These are phyloP conservation scores for Bisporella sp. DNA, from an alignment of 2,329 filamentous ascomycete species.

Conservation along the genomic window DNA sequence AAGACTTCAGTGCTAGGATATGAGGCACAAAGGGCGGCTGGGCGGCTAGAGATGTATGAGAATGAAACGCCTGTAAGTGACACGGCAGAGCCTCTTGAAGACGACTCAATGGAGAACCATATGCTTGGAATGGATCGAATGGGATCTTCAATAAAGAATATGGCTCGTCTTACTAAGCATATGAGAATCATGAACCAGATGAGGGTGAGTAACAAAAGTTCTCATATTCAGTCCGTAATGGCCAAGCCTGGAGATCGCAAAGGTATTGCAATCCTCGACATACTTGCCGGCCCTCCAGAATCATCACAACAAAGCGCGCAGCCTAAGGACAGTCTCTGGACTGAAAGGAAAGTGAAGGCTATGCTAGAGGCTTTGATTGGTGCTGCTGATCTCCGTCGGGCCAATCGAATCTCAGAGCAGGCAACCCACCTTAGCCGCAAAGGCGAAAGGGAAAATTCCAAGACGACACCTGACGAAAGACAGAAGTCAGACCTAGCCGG, in stretches of 20 bases:
- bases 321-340: conserved; percentile 34
- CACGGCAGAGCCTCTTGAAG: conserved; percentile 33
- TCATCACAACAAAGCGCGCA: background rate
- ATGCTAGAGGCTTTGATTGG: conserved; percentile 50
- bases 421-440: background rate
- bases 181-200: background rate
- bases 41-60: conserved; percentile 42
- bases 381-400: conserved; percentile 33
- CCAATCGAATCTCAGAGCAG: background rate
- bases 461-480: conserved; percentile 10
- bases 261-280: background rate
- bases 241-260: background rate
- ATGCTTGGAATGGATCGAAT: background rate
- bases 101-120: conserved; percentile 8
- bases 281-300: background rate
- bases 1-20: conserved; percentile 49
- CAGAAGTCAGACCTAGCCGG: conserved; percentile 4
- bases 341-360: conserved; percentile 52
- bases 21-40: conserved; percentile 46
- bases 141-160: background rate
- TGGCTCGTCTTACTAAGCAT: background rate
- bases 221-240: background rate
- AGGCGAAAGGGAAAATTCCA: conserved; percentile 20
- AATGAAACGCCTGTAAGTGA: conserved; percentile 38
- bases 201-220: background rate